Conservation (phyloP, 1,284 basidiomycete species). For the Uromyces viciae-fabae region DNA sequence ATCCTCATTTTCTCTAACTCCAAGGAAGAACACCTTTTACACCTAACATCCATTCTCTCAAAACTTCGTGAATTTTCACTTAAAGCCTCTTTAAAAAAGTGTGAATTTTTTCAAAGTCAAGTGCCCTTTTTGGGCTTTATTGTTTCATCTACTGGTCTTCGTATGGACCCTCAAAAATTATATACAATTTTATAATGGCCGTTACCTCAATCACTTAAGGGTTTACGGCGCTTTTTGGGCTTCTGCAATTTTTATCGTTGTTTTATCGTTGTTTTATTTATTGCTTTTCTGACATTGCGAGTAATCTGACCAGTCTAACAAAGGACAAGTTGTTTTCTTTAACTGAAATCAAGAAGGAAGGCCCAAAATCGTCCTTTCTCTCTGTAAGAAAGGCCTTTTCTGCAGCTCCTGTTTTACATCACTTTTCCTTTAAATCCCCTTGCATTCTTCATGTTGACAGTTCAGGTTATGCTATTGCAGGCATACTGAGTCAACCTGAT, state of each 20-base stretch:
- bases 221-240: neutral
- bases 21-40: slow-evolving; percentile 51
- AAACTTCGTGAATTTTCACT: neutral
- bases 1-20: slow-evolving; percentile 57
- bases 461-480: slow-evolving; percentile 21
- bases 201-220: neutral
- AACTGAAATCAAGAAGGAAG: no score
- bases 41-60: neutral
- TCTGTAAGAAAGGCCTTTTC: neutral
- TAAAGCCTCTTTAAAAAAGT: neutral
- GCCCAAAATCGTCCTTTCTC: neutral
- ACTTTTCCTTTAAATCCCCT: neutral
- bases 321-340: no score
- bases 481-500: slow-evolving; percentile 18
- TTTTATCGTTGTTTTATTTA: slow-evolving; percentile 46
- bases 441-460: slow-evolving; percentile 11
- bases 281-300: neutral
- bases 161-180: slow-evolving; percentile 20
- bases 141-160: neutral
- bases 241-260: slow-evolving; percentile 21
- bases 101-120: slow-evolving; percentile 8
- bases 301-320: neutral
- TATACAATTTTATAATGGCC: slow-evolving; percentile 8
- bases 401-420: neutral
- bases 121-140: slow-evolving; percentile 13